Percentiles rank a stretch among this genome's conserved stretches.
These are phyloP conservation scores for Lonicera japonica DNA, from an alignment of 129 eudicot genomes.

Conservation along the genomic window DNA sequence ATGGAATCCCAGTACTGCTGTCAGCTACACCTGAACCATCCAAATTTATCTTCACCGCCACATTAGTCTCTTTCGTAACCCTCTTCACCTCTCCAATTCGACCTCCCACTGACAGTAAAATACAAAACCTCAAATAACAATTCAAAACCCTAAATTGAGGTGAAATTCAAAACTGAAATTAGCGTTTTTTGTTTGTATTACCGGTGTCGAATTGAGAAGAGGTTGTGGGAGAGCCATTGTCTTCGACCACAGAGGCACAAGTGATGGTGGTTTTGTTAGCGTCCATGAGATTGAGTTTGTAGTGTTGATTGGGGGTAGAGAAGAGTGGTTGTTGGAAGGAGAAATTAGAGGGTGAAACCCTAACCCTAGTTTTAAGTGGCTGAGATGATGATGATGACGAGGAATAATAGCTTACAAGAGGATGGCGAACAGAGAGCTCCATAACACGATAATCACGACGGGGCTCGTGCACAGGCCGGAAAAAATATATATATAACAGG, in stretches of 20 bases:
- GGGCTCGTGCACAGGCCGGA: too few species aligned
- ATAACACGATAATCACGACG: slow-evolving; percentile 1
- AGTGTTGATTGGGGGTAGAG: neutral
- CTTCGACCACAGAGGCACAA: slow-evolving; percentile 21
- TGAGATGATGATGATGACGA: slow-evolving; percentile 13
- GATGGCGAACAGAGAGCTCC: slow-evolving; percentile 30
- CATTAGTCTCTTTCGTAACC: slow-evolving; percentile 92
- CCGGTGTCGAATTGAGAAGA: slow-evolving; percentile 19
- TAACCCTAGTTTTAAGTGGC: slow-evolving; percentile 14
- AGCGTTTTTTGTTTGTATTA: neutral
- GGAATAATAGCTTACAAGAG: neutral
- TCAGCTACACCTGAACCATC: slow-evolving; percentile 87
- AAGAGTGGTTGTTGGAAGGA: slow-evolving; percentile 1
- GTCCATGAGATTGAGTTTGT: slow-evolving; percentile 17
- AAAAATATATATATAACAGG: too few species aligned
- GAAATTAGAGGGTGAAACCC: slow-evolving; percentile 3
- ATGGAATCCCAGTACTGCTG: slow-evolving; percentile 77
- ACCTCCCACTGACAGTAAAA: slow-evolving; percentile 18
- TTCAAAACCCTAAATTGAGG: neutral
- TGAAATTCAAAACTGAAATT: neutral
- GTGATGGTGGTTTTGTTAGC: slow-evolving; percentile 10
- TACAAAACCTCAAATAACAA: neutral
- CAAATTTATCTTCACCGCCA: slow-evolving; percentile 69
- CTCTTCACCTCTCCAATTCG: slow-evolving; percentile 88
- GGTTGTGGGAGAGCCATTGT: slow-evolving; percentile 32